Evolutionary conservation across 140 eudicot species (phyloP), one percentile per base, ranked within the genome.

Genomic region (Stevia rebaudiana): DNA sequence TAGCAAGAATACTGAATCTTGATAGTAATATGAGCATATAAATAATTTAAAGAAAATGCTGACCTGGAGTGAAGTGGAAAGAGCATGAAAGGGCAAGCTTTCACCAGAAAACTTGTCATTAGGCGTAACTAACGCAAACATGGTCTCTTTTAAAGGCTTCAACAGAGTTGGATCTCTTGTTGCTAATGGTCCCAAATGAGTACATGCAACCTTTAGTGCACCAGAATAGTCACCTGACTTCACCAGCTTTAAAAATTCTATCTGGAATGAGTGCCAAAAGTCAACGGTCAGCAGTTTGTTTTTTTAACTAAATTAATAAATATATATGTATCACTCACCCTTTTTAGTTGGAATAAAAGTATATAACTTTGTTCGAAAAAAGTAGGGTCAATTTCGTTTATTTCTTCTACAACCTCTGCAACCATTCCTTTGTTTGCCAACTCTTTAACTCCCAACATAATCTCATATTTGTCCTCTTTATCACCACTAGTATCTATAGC

Each of bases 61-160:
- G 11, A 94, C 99, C 99, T 94, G 99, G 55, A 94, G 94, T 52
- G 99, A 83, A 72, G 94, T 85, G 65, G 99, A 87, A 31, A 88
- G 81, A 75, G 90, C 88, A 68, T 80, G 75, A 50, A 94, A 76
- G 19, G 97, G 85, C 74, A 86, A 73, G 57, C 74, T 73, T 73
- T 77, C 78, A 21, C 78, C 69, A 10, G 74, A 67, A 46, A 85
- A 73, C 58, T 62, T 86, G 63, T 85, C 90, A 66, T 56, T 83
- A 21, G 97, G 84, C 67, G 80, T 77, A 67, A 92, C 92, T 53
- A 92, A 80, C 56, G 87, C 81, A 55, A 85, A 68, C 78, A 88
- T 71, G 5, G 99, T 88, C 82, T 92, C 99, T 46, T 92, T 88
- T 63, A 92, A 69, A 50, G 99, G 97, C 83, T 82, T 88, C 68